Base-by-base conservation (phyloP, 129 eudicot genomes). In the Oenanthe sinensis region DNA sequence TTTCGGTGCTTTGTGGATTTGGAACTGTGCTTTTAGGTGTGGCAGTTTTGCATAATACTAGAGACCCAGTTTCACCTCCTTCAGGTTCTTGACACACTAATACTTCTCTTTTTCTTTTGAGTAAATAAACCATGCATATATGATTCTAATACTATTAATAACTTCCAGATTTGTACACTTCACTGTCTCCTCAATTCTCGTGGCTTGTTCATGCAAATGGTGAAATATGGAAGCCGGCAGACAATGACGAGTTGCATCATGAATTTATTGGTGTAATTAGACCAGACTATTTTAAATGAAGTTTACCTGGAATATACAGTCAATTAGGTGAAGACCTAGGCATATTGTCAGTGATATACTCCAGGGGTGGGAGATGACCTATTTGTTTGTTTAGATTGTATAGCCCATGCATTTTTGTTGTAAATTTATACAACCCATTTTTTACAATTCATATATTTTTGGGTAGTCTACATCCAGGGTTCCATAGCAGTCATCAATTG, bases 1-100 rank as follows among this genome's bases (percentile, higher is more conserved):
- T 88, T 26, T 93, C 98, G 3, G 98, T 85, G 79, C 98, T 93
- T 24, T 93, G 98, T 54, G 98, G 98, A 48, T 93, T 93, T 83
- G 55, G 90, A 79, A 93, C 97, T 63, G 97, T 93, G 76, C 93
- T 93, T 63, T 89, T 92, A 17, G 98, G 98, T 75, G 91, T 97
- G 28, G 87, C 90, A 90, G 89, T 91, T 76, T 87, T 93, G 83
- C 98, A 93, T 80, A 81, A 85, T 84, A 91, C 97, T 78, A 88
- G 97, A 85, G 98, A 93, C 14, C 97, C 92, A 6, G 96, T 86
- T 48, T 88, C 82, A 71, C 88, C 81, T 54, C 89, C 90, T 55
- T 46, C 77, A 74, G 77, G 77, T 74, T 44, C 42, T 74, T 24
- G 28, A 33, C 75, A 14, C 75, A 36, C 20, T 13, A 63, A 68